Conservation (phyloP, 805 yeast genomes). For the Kodamaea leandrae region DNA sequence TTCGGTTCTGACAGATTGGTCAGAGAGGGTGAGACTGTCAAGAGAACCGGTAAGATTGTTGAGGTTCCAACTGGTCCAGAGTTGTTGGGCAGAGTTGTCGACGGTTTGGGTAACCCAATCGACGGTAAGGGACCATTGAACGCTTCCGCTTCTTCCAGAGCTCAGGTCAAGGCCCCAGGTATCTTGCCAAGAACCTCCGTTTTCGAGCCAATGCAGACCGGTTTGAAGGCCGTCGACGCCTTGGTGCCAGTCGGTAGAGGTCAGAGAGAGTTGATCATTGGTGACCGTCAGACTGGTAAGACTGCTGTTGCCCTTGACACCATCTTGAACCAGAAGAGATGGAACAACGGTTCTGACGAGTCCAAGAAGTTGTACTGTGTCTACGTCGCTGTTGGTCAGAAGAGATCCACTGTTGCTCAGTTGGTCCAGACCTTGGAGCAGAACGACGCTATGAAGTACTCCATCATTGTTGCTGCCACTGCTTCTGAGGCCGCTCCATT, state of each 20-base stretch:
- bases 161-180: slow-evolving; percentile 99
- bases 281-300: slow-evolving; percentile 99
- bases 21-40: slow-evolving; percentile 99
- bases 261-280: slow-evolving; percentile 99
- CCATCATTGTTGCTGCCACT: slow-evolving; percentile 98
- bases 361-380: slow-evolving; percentile 98
- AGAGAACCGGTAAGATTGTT: slow-evolving; percentile 99
- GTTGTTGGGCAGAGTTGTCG: slow-evolving; percentile 98
- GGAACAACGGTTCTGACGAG: slow-evolving; percentile 95
- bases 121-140: slow-evolving; percentile 99
- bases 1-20: slow-evolving; percentile 99
- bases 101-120: slow-evolving; percentile 98
- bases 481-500: slow-evolving; percentile 99
- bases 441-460: slow-evolving; percentile 95
- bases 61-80: slow-evolving; percentile 99
- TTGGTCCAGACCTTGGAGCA: slow-evolving; percentile 98
- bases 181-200: slow-evolving; percentile 99
- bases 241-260: slow-evolving; percentile 99
- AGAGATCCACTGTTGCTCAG: slow-evolving; percentile 99
- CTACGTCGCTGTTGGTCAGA: slow-evolving; percentile 99
- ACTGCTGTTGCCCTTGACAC: slow-evolving; percentile 99
- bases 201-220: slow-evolving; percentile 99
- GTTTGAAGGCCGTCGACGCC: slow-evolving; percentile 98
- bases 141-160: slow-evolving; percentile 81
- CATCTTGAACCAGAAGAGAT: slow-evolving; percentile 97